Conservation (phyloP, 176 grass and related monocot genomes). For the Eleusine indica region DNA sequence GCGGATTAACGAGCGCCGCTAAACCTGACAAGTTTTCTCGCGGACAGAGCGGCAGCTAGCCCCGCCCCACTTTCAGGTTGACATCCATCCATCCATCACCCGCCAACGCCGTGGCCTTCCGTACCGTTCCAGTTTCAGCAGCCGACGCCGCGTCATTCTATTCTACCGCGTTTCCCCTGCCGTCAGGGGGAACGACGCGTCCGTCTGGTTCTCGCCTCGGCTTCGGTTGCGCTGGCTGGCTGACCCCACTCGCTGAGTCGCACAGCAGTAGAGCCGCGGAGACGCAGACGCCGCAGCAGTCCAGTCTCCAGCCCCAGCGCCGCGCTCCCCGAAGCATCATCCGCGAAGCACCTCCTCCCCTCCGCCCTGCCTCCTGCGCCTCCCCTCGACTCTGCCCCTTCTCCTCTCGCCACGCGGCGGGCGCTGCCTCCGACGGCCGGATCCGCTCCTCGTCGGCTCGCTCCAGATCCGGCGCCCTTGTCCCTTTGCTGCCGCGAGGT, state of each 20-base stretch:
- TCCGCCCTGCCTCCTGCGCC: too few relatives aligned
- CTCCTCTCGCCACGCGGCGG: not conserved
- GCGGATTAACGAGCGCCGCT: too few relatives aligned
- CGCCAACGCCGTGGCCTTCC: not conserved
- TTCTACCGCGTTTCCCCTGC: not conserved
- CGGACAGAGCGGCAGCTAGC: too few relatives aligned
- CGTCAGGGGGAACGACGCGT: not conserved
- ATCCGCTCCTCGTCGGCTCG: not conserved
- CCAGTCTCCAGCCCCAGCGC: not conserved
- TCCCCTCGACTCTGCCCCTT: not conserved
- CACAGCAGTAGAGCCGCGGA: not conserved
- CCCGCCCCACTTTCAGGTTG: too few relatives aligned
- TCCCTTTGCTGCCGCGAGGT: not conserved
- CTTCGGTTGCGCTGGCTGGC: not conserved
- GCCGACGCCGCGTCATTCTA: not conserved
- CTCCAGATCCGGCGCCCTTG: slow-evolving; percentile 12
- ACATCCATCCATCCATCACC: not conserved
- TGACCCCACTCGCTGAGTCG: not conserved
- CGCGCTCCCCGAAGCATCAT: not conserved
- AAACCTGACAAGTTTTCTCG: too few relatives aligned
- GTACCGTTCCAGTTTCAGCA: not conserved
- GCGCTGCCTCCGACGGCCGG: not conserved
- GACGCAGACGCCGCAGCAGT: slow-evolving; percentile 11
- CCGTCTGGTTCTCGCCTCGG: not conserved
- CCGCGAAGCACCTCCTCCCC: not conserved